These are phyloP conservation scores for Exophiala dermatitidis DNA, from an alignment of 2,329 filamentous ascomycete species.

Conservation along the genomic window DNA sequence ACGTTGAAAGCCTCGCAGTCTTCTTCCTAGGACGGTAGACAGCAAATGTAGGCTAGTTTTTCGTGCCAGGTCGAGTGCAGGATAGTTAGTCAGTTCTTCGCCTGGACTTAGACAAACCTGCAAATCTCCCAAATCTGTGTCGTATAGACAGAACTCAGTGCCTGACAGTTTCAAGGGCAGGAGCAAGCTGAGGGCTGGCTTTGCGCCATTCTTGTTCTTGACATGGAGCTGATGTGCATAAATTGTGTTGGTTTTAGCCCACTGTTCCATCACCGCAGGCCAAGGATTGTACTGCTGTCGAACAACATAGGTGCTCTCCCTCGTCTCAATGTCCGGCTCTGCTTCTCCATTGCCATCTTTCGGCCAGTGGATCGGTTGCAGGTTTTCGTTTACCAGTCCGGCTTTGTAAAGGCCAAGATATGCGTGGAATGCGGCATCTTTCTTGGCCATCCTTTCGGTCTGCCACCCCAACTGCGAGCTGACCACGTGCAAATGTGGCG, in stretches of 20 bases:
- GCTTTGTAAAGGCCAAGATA: slow-evolving; percentile 63
- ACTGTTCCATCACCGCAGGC: slow-evolving; percentile 29
- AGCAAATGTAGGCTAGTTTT: slow-evolving; percentile 10
- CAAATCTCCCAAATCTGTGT: neutral
- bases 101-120: slow-evolving; percentile 4
- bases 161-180: slow-evolving; percentile 14
- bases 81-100: neutral
- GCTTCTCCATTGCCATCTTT: slow-evolving; percentile 28
- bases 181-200: slow-evolving; percentile 15
- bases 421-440: slow-evolving; percentile 77
- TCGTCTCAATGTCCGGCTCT: slow-evolving; percentile 17
- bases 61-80: slow-evolving; percentile 6
- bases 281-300: slow-evolving; percentile 35
- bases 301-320: slow-evolving; percentile 26
- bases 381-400: slow-evolving; percentile 67
- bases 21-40: slow-evolving; percentile 6
- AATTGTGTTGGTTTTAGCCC: neutral
- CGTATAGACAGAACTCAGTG: slow-evolving; percentile 11
- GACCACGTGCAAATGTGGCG: slow-evolving; percentile 52
- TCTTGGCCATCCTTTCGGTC: slow-evolving; percentile 64
- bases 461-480: slow-evolving; percentile 53
- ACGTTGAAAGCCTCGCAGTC: slow-evolving; percentile 7
- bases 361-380: slow-evolving; percentile 52
- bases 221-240: slow-evolving; percentile 17
- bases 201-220: neutral